A percentile compares a stretch with the other conserved stretches of the same genome.
phyloP scores from a whole-genome alignment of 164 flowering plant species.

The Dillenia suffruticosa region DNA sequence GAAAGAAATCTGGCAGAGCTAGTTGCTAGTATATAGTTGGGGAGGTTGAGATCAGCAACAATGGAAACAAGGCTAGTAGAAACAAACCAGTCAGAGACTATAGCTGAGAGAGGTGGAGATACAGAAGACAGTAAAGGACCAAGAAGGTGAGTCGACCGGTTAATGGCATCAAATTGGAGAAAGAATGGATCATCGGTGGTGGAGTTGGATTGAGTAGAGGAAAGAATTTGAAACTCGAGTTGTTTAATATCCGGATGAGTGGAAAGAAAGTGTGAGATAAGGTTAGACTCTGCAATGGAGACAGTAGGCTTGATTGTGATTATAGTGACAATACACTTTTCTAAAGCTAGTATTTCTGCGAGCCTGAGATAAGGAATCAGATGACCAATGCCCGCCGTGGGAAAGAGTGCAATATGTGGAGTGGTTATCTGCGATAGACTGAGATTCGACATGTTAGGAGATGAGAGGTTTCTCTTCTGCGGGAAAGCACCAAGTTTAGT shows the following conservation, averaged over 20 bases:
- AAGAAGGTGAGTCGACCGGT: constrained; percentile 13
- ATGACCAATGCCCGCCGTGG: too few species aligned
- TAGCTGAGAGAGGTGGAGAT: constrained; percentile 17
- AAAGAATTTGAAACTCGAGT: not conserved
- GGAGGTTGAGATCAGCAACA: constrained; percentile 9
- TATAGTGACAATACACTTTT: not conserved
- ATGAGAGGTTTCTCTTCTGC: too few species aligned
- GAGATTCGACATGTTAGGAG: too few species aligned
- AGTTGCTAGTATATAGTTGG: constrained; percentile 22
- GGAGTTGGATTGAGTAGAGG: not conserved
- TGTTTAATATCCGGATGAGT: not conserved
- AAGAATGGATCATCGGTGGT: constrained; percentile 22
- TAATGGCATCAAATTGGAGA: constrained; percentile 13
- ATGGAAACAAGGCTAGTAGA: constrained; percentile 1
- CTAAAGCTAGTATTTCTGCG: not conserved
- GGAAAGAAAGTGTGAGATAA: not conserved
- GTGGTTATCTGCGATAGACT: too few species aligned
- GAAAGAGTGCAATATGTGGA: too few species aligned
- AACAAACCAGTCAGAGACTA: constrained; percentile 13
- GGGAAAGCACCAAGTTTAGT: too few species aligned
- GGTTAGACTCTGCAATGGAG: constrained; percentile 4
- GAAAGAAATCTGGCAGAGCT: constrained; percentile 24
- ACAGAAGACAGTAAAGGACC: constrained; percentile 5
- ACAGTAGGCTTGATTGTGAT: not conserved
- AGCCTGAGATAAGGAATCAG: too few species aligned